A percentile compares a stretch with the other conserved stretches of the same genome.
Conservation (phyloP, 148 eudicot genomes). For the Fagopyrum homotropicum region DNA sequence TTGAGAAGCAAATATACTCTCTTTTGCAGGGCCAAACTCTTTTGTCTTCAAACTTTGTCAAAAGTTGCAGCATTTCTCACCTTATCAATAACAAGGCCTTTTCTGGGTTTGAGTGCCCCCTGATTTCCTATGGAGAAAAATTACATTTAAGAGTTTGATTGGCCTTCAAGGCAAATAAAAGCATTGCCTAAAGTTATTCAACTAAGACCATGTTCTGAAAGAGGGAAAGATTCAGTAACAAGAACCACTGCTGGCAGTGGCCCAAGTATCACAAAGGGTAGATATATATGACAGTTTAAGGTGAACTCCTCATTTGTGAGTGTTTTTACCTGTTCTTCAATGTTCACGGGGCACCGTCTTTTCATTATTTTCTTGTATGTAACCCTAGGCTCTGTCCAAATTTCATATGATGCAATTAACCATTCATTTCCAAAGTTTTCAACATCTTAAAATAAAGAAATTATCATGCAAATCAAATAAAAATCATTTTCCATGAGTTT, state of each 20-base stretch:
- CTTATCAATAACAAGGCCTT: not conserved
- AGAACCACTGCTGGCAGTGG: not conserved
- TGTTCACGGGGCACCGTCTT: no score
- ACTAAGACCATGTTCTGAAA: not conserved
- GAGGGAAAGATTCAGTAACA: not conserved
- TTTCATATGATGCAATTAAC: no score
- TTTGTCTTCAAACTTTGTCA: not conserved
- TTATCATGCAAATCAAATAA: no score
- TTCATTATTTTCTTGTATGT: no score
- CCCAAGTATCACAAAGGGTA: not conserved
- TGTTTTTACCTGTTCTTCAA: no score
- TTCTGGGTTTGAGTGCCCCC: constrained; percentile 4
- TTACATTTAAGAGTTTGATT: not conserved
- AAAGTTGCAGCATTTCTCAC: not conserved
- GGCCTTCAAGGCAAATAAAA: not conserved
- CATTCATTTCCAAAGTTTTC: no score
- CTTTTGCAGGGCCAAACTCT: constrained; percentile 11
- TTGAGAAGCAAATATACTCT: constrained; percentile 9
- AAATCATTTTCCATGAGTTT: no score
- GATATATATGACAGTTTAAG: no score
- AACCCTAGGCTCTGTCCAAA: no score
- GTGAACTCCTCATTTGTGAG: no score
- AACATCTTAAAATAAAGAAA: no score
- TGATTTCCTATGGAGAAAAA: not conserved
- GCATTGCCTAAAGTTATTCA: not conserved